Conservation (phyloP, 2,329 filamentous ascomycete genomes). For the Fonsecaea pugnacius region DNA sequence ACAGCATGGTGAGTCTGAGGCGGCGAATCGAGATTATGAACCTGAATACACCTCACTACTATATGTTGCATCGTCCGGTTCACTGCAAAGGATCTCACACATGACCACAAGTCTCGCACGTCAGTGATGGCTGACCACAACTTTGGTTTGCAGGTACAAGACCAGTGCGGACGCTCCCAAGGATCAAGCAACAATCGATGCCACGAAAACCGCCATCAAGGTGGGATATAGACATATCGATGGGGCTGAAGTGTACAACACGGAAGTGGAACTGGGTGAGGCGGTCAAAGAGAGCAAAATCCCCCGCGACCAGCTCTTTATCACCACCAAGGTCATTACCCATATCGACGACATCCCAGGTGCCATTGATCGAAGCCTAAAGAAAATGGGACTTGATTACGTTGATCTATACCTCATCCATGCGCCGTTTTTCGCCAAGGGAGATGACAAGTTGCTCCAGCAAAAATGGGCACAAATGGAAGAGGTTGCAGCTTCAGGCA, state of each 20-base stretch:
- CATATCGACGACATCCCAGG: conserved; percentile 60
- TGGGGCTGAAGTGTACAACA: conserved; percentile 62
- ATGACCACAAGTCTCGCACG: background rate
- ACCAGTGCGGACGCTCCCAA: conserved; percentile 48
- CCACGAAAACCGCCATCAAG: conserved; percentile 61
- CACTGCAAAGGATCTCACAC: background rate
- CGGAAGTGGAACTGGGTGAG: conserved; percentile 54
- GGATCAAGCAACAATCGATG: conserved; percentile 60
- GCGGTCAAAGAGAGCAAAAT: conserved; percentile 55
- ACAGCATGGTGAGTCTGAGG: conserved; percentile 58
- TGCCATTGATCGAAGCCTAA: conserved; percentile 60
- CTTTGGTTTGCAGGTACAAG: conserved; percentile 52
- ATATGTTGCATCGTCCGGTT: background rate
- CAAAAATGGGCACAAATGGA: conserved; percentile 66
- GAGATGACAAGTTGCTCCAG: conserved; percentile 58
- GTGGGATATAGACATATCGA: conserved; percentile 67
- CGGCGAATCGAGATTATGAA: background rate
- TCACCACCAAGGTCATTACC: conserved; percentile 62
- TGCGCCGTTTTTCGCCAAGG: conserved; percentile 61
- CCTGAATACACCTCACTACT: background rate
- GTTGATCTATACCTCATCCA: conserved; percentile 70
- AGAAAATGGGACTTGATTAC: conserved; percentile 64
- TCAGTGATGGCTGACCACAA: background rate
- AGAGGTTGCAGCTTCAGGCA: conserved; percentile 59
- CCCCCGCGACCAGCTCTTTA: conserved; percentile 53